A percentile compares a stretch with the other conserved stretches of the same genome.
Evolutionary conservation across 805 yeast species (phyloP).

Genomic region (Metschnikowia kunwiensis): DNA sequence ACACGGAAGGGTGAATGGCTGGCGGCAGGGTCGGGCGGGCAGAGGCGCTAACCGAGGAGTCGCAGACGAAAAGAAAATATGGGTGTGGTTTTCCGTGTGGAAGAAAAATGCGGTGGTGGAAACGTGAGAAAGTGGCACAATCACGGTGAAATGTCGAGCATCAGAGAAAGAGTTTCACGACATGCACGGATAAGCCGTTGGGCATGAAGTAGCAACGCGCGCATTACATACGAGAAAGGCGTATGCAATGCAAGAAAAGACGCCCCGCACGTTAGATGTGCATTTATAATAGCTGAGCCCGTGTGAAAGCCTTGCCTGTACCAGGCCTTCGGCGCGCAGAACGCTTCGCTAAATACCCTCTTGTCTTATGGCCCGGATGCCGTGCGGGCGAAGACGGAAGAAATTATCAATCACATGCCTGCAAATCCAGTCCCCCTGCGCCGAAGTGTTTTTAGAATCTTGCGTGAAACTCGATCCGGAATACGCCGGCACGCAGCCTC

Average conservation of each 20-base stretch:
- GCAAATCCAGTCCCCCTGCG: too few species aligned
- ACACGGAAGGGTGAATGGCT: neutral
- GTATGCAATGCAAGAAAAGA: constrained; percentile 3
- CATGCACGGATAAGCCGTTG: constrained; percentile 11
- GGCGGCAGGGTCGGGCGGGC: neutral
- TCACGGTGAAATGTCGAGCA: constrained; percentile 11
- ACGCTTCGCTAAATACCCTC: too few species aligned
- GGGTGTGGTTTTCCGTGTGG: neutral
- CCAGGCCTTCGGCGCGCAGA: too few species aligned
- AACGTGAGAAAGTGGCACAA: constrained; percentile 5
- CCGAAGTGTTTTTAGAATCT: too few species aligned
- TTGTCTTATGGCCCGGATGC: too few species aligned
- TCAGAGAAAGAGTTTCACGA: constrained; percentile 13
- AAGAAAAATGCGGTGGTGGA: constrained; percentile 5
- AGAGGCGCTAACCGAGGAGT: neutral
- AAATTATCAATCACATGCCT: too few species aligned
- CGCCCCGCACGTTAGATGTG: constrained; percentile 11
- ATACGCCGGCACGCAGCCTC: too few species aligned
- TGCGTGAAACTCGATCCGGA: too few species aligned
- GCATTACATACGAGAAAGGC: constrained; percentile 12
- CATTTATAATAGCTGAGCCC: neutral
- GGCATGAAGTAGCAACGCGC: constrained; percentile 9
- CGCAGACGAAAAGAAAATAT: neutral
- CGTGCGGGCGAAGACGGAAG: too few species aligned
- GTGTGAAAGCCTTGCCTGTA: too few species aligned